Percentiles rank a stretch among this genome's conserved stretches.
phyloP scores from a whole-genome alignment of 257 asterid genomes.

The Verbena officinalis region DNA sequence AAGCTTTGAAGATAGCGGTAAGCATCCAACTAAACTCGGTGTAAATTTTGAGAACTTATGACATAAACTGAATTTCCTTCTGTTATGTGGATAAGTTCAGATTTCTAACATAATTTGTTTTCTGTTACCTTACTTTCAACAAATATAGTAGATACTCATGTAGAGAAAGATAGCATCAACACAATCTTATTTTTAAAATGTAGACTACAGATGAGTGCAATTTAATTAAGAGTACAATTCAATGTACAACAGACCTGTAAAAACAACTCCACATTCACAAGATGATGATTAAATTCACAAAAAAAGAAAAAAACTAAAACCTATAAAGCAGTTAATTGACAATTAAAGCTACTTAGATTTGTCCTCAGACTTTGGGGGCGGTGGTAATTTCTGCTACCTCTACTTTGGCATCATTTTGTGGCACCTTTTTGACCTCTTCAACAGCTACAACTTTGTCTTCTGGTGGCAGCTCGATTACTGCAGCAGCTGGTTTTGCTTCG shows the following conservation, averaged over 20 bases:
- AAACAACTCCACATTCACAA: slow-evolving; percentile 6
- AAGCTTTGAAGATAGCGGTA: too few species aligned
- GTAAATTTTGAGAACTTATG: too few species aligned
- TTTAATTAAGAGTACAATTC: slow-evolving; percentile 23
- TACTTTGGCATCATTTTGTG: slow-evolving; percentile 30
- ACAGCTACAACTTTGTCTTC: slow-evolving; percentile 24
- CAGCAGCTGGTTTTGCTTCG: slow-evolving; percentile 34
- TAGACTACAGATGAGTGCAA: neutral
- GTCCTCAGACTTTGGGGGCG: slow-evolving; percentile 23
- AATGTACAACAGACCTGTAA: slow-evolving; percentile 1
- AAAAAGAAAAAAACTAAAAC: neutral
- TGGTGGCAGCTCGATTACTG: slow-evolving; percentile 22
- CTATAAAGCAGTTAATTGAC: slow-evolving; percentile 13
- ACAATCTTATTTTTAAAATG: neutral
- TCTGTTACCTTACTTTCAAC: too few species aligned
- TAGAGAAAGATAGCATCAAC: neutral
- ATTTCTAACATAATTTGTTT: too few species aligned
- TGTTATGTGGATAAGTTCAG: too few species aligned
- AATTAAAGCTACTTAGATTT: slow-evolving; percentile 9
- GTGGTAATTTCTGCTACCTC: slow-evolving; percentile 37
- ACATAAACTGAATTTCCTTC: too few species aligned
- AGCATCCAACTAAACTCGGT: too few species aligned
- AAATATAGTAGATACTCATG: too few species aligned
- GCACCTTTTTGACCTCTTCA: slow-evolving; percentile 23
- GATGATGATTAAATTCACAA: neutral